Evolutionary conservation across 345 rosid species (phyloP).

Genomic region (Kandelia obovata): DNA sequence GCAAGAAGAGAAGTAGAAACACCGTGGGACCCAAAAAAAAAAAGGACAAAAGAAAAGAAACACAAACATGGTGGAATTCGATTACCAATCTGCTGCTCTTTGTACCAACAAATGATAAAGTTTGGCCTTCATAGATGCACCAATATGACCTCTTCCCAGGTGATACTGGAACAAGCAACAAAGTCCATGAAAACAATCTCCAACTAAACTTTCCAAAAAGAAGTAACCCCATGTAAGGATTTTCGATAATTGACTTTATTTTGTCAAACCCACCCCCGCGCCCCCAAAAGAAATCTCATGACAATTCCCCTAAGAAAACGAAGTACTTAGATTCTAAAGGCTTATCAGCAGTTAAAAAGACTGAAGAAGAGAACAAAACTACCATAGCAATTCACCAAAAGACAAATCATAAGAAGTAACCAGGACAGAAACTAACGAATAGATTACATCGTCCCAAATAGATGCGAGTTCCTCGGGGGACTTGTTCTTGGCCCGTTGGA

Average conservation of each 20-base stretch:
- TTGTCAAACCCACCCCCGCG: too few relatives aligned
- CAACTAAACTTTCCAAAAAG: too few relatives aligned
- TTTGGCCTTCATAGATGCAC: slow-evolving; percentile 63
- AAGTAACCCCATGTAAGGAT: background rate
- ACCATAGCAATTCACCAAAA: background rate
- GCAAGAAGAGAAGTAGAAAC: slow-evolving; percentile 25
- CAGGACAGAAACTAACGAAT: background rate
- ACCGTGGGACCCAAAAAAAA: background rate
- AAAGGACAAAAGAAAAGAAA: background rate
- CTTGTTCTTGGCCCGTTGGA: slow-evolving; percentile 55
- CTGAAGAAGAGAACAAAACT: background rate
- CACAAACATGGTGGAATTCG: slow-evolving; percentile 14
- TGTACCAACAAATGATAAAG: slow-evolving; percentile 70
- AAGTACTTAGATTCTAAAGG: background rate
- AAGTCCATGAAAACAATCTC: too few relatives aligned
- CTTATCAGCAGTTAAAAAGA: background rate
- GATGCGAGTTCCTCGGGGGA: slow-evolving; percentile 80
- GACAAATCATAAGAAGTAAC: background rate
- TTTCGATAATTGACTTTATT: background rate
- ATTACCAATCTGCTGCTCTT: slow-evolving; percentile 81
- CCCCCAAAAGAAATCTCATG: too few relatives aligned
- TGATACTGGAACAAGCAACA: slow-evolving; percentile 53
- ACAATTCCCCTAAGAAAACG: too few relatives aligned
- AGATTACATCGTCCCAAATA: slow-evolving; percentile 75
- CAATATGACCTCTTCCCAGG: slow-evolving; percentile 85